Evolutionary conservation across 202 grass and related monocot genomes (phyloP), one percentile per base, ranked within the genome.

Genomic region (Tripidium arundinaceum): DNA sequence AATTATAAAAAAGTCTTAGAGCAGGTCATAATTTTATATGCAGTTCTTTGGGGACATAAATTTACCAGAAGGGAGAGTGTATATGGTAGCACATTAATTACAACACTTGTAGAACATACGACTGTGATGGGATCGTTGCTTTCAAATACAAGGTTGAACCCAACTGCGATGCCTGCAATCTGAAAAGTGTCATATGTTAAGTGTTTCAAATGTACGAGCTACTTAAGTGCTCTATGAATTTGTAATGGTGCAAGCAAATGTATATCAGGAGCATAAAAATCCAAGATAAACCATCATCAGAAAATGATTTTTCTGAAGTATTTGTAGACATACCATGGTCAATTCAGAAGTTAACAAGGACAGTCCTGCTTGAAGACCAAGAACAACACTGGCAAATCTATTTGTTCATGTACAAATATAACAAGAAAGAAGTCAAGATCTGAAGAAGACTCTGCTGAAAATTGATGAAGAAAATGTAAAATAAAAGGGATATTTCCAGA

Each of bases 311-410:
- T 11, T 55, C n/a, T 21, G 22, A 75, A 62, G 10, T 68, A 18
- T 24, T 14, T 34, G 25, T 68, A 43, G 2, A 33, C 64, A 70
- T 90, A 94, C 87, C 90, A 88, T 94, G 75, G 89, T 89, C 15
- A 93, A 7, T 47, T 93, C 87, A 73, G 94, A 90, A 52, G 63
- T 86, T 42, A 97, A 42, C 77, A 97, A 88, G 24, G 91, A 90
- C n/a, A 97, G 19, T 66, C 74, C 80, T 70, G 87, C 89, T 83
- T 97, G 89, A 72, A 93, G 3, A 79, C 91, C 91, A 72, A 98
- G 85, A 38, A 85, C 36, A 21, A 75, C 74, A 81, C 87, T 42
- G n/a, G 81, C 89, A 94, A 27, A 94, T 62, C 86, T 83, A 80
- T 79, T 65, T 13, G 42, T 45, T 46, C 65, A 92, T 67, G 68